A percentile compares a stretch with the other conserved stretches of the same genome.
These are phyloP conservation scores for Suillus clintonianus DNA, from an alignment of 768 basidiomycete genomes.

Conservation along the genomic window DNA sequence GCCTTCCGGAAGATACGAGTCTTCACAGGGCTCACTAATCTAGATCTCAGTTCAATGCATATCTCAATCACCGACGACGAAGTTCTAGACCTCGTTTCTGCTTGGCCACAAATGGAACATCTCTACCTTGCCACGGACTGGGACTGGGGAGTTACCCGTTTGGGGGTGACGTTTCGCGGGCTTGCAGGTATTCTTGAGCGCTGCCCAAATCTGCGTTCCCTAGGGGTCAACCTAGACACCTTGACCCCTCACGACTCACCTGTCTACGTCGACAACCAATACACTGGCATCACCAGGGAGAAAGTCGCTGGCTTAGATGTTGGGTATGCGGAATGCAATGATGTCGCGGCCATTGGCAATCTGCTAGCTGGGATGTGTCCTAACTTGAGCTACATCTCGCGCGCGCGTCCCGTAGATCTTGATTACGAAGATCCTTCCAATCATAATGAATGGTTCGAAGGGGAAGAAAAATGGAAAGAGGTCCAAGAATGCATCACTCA, in stretches of 20 bases:
- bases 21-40: neutral
- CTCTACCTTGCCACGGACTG: neutral
- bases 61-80: neutral
- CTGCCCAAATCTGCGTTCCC: neutral
- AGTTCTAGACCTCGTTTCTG: neutral
- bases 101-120: neutral
- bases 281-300: neutral
- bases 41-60: neutral
- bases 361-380: neutral
- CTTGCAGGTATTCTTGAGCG: neutral
- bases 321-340: neutral
- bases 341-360: neutral
- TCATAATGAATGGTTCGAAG: neutral
- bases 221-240: neutral
- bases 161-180: neutral
- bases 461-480: neutral
- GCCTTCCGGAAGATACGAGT: neutral
- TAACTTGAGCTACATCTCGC: neutral
- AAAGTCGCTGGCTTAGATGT: neutral
- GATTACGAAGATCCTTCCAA: neutral
- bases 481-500: neutral
- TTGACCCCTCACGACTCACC: neutral
- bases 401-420: neutral
- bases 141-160: neutral
- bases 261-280: neutral